Conservation (phyloP, 1,284 basidiomycete genomes). For the Taiwanofungus camphoratus region DNA sequence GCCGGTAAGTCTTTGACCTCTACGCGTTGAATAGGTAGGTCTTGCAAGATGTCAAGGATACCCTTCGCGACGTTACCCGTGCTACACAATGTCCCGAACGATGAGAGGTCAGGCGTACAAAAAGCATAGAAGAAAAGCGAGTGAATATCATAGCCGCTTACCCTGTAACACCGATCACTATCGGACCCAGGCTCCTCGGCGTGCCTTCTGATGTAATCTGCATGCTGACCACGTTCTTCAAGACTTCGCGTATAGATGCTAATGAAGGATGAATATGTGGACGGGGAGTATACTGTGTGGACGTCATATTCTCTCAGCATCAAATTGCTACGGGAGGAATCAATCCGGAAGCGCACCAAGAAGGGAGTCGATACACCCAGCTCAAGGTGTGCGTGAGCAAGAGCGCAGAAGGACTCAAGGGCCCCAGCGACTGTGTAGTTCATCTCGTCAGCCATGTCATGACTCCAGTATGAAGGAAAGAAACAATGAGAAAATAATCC, state of each 20-base stretch:
- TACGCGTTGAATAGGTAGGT: conserved; percentile 64
- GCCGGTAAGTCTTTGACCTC: conserved; percentile 49
- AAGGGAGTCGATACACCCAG: conserved; percentile 79
- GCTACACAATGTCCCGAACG: conserved; percentile 29
- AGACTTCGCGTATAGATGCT: conserved; percentile 48
- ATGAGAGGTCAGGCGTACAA: neutral
- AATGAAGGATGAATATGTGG: conserved; percentile 71
- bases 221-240: conserved; percentile 54
- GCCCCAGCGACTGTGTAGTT: conserved; percentile 81
- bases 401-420: conserved; percentile 73
- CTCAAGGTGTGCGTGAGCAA: conserved; percentile 74
- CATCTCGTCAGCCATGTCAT: too few relatives aligned
- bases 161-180: conserved; percentile 83
- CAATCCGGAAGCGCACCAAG: conserved; percentile 45
- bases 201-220: conserved; percentile 54
- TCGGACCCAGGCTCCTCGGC: conserved; percentile 61
- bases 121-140: too few relatives aligned
- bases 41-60: conserved; percentile 62
- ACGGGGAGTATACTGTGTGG: conserved; percentile 64
- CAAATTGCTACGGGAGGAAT: neutral
- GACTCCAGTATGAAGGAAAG: too few relatives aligned
- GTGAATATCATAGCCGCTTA: too few relatives aligned
- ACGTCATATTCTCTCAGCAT: neutral
- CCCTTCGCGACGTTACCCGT: conserved; percentile 79
- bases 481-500: too few relatives aligned